These are phyloP conservation scores for Sonneratia caseolaris DNA, from an alignment of 345 rosid genomes.

Conservation along the genomic window DNA sequence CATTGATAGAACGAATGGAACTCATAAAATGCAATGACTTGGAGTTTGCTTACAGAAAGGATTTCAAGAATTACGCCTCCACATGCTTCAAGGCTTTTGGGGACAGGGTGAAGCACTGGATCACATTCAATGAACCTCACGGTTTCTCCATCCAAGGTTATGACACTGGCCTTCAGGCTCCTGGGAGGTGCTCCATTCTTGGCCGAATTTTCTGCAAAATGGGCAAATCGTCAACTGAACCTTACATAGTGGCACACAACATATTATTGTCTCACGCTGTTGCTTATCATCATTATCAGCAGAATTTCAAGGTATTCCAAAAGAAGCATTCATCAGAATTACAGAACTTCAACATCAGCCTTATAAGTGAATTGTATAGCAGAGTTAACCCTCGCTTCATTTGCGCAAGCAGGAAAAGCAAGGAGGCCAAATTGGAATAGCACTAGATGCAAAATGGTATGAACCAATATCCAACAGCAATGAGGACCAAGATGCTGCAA, in stretches of 20 bases:
- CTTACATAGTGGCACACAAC: slow-evolving; percentile 78
- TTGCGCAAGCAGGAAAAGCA: slow-evolving; percentile 41
- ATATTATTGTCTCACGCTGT: slow-evolving; percentile 79
- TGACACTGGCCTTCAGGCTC: slow-evolving; percentile 89
- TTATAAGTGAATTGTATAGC: background rate
- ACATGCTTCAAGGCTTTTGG: slow-evolving; percentile 80
- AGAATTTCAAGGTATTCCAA: slow-evolving; percentile 48
- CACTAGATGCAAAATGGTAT: slow-evolving; percentile 80
- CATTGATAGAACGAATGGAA: background rate
- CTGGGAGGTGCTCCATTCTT: slow-evolving; percentile 83
- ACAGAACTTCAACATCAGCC: background rate
- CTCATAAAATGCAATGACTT: slow-evolving; percentile 3
- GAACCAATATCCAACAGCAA: slow-evolving; percentile 56
- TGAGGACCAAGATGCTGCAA: slow-evolving; percentile 78
- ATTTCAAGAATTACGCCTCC: slow-evolving; percentile 62
- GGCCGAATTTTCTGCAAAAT: slow-evolving; percentile 56
- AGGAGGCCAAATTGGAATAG: slow-evolving; percentile 62
- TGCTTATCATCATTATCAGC: slow-evolving; percentile 53
- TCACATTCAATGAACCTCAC: slow-evolving; percentile 90
- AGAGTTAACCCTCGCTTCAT: background rate
- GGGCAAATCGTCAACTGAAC: slow-evolving; percentile 73
- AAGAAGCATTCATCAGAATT: background rate
- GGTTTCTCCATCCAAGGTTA: slow-evolving; percentile 79
- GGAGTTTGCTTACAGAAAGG: slow-evolving; percentile 36
- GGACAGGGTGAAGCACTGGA: slow-evolving; percentile 84